phyloP scores from a whole-genome alignment of 495 filamentous ascomycete species.

The Elasticomyces elasticus region DNA sequence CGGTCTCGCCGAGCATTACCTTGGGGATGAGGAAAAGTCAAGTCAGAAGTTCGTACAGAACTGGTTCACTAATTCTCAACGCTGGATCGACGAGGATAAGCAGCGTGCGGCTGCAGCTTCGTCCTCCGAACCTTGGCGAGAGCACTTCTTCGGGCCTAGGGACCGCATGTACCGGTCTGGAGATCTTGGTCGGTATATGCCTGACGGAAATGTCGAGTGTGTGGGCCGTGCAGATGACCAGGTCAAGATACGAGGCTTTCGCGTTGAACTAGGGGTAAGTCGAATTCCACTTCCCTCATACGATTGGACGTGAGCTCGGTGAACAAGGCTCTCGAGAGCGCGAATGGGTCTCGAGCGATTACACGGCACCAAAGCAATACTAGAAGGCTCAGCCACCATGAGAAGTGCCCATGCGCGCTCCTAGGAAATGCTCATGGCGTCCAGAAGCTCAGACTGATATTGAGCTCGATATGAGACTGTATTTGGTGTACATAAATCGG shows the following conservation, averaged over 20 bases:
- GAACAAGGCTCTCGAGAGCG: no score
- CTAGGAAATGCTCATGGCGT: no score
- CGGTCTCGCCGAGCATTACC: slow-evolving; percentile 82
- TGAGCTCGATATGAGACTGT: no score
- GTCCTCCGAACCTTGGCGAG: slow-evolving; percentile 57
- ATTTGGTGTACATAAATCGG: no score
- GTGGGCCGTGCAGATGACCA: slow-evolving; percentile 76
- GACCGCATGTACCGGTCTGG: slow-evolving; percentile 81
- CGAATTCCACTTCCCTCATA: no score
- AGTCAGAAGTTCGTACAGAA: slow-evolving; percentile 71
- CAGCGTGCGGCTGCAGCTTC: slow-evolving; percentile 36
- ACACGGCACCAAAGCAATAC: no score
- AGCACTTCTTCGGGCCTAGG: slow-evolving; percentile 71
- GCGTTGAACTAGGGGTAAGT: slow-evolving; percentile 87
- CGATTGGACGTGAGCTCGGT: no score
- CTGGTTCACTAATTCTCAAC: slow-evolving; percentile 72
- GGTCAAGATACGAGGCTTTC: slow-evolving; percentile 91
- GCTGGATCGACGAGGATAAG: slow-evolving; percentile 59
- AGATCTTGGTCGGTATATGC: slow-evolving; percentile 66
- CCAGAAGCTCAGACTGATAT: no score
- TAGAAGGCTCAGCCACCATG: no score
- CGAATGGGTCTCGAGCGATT: no score
- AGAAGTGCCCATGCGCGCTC: no score
- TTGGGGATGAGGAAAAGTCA: slow-evolving; percentile 48
- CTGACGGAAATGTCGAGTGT: slow-evolving; percentile 50